These are phyloP conservation scores for Planoprotostelium fungivorum DNA, from an alignment of 78 protist species.

Conservation along the genomic window DNA sequence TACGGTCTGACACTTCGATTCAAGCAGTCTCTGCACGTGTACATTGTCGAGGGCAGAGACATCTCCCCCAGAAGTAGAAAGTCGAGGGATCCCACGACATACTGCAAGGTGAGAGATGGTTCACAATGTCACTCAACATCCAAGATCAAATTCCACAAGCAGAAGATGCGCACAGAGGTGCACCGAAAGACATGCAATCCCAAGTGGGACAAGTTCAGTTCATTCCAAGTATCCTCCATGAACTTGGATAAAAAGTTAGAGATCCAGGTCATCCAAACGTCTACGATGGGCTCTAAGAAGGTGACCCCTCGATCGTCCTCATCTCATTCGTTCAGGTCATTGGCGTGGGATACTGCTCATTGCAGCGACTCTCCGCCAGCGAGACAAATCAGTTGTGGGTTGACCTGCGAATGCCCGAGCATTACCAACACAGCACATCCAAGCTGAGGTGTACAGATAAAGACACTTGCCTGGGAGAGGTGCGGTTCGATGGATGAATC, in stretches of 20 bases:
- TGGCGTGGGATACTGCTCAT: background rate
- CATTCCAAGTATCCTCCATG: background rate
- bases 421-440: background rate
- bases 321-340: background rate
- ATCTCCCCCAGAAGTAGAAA: background rate
- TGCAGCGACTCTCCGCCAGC: background rate
- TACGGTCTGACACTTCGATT: background rate
- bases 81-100: background rate
- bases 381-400: background rate
- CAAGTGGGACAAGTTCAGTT: background rate
- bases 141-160: background rate
- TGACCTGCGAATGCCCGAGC: background rate
- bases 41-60: background rate
- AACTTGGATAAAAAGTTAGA: background rate
- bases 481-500: background rate
- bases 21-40: background rate
- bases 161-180: background rate
- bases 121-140: background rate
- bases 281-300: background rate
- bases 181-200: background rate
- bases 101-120: background rate
- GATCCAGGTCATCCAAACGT: background rate
- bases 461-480: background rate
- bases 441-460: background rate
- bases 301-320: background rate